A percentile compares a stretch with the other conserved stretches of the same genome.
phyloP scores from a whole-genome alignment of 805 yeast species.

The Cyberlindnera veronae region DNA sequence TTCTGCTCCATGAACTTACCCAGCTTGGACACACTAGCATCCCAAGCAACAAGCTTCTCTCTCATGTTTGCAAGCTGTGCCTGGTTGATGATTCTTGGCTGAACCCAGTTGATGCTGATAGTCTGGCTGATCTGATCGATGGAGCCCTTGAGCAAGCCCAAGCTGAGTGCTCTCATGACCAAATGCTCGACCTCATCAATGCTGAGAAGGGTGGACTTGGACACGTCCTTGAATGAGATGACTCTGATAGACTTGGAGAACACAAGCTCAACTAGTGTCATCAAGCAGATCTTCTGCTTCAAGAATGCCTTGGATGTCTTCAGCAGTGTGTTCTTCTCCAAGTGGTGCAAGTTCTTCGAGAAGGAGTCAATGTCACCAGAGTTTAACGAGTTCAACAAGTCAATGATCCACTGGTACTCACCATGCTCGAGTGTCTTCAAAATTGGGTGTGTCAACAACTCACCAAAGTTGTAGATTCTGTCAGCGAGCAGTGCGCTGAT shows the following conservation, averaged over 20 bases:
- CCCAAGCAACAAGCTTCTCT: conserved; percentile 74
- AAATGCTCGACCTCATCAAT: conserved; percentile 78
- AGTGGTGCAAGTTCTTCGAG: conserved; percentile 43
- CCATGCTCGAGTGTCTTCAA: conserved; percentile 47
- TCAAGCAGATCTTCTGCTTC: conserved; percentile 86
- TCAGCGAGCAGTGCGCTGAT: conserved; percentile 89
- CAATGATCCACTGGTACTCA: conserved; percentile 65
- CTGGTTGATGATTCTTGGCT: conserved; percentile 86
- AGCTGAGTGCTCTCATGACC: conserved; percentile 85
- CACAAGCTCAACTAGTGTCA: conserved; percentile 85
- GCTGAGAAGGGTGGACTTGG: conserved; percentile 61
- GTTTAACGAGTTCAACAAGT: conserved; percentile 67
- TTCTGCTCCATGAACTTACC: conserved; percentile 55
- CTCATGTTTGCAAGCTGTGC: conserved; percentile 78
- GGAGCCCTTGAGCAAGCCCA: conserved; percentile 80
- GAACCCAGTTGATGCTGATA: conserved; percentile 88
- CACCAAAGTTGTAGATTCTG: conserved; percentile 92
- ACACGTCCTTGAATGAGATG: conserved; percentile 69
- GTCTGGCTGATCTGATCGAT: conserved; percentile 83
- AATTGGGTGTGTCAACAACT: conserved; percentile 85
- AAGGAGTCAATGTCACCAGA: conserved; percentile 72
- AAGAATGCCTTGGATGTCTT: conserved; percentile 59
- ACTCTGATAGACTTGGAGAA: conserved; percentile 75
- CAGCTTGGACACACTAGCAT: conserved; percentile 62
- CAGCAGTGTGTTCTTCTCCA: conserved; percentile 52